These are phyloP conservation scores for Aureobasidium mangrovei DNA, from an alignment of 2,329 filamentous ascomycete genomes.

Conservation along the genomic window DNA sequence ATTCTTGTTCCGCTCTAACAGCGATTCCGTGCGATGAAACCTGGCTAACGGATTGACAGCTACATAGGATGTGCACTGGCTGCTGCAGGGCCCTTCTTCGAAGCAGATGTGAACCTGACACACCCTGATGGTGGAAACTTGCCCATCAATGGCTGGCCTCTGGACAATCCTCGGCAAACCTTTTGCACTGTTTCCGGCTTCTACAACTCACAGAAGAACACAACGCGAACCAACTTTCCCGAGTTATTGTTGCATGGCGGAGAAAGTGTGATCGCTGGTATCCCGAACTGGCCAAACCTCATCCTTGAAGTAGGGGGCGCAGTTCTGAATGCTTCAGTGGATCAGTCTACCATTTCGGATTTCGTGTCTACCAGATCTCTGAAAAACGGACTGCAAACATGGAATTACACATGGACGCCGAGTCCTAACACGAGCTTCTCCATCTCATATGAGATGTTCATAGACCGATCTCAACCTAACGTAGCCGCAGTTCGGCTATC, in stretches of 20 bases:
- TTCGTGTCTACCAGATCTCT: conserved; percentile 56
- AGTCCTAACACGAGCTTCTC: conserved; percentile 41
- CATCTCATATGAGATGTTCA: conserved; percentile 57
- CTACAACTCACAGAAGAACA: conserved; percentile 51
- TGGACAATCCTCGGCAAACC: conserved; percentile 53
- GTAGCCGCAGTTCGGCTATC: conserved; percentile 52
- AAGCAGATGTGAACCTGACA: conserved; percentile 47
- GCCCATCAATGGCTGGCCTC: conserved; percentile 51
- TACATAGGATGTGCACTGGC: conserved; percentile 58
- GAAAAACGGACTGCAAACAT: conserved; percentile 52
- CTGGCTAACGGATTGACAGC: conserved; percentile 1
- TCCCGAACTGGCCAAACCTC: conserved; percentile 60
- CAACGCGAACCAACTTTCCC: conserved; percentile 54
- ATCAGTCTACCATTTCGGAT: conserved; percentile 48
- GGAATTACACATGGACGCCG: conserved; percentile 60
- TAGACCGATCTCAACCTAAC: conserved; percentile 55
- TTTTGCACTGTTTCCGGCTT: conserved; percentile 63
- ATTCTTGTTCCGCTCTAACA: background rate
- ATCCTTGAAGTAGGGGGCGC: conserved; percentile 46
- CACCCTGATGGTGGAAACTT: conserved; percentile 37
- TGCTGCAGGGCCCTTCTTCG: conserved; percentile 55
- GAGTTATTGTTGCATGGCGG: conserved; percentile 62
- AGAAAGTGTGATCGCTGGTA: conserved; percentile 61
- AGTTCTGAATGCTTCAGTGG: conserved; percentile 53
- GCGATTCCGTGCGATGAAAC: background rate